A percentile compares a stretch with the other conserved stretches of the same genome.
Conservation (phyloP, 306 rosid species). For the Quercus berberidifolia region DNA sequence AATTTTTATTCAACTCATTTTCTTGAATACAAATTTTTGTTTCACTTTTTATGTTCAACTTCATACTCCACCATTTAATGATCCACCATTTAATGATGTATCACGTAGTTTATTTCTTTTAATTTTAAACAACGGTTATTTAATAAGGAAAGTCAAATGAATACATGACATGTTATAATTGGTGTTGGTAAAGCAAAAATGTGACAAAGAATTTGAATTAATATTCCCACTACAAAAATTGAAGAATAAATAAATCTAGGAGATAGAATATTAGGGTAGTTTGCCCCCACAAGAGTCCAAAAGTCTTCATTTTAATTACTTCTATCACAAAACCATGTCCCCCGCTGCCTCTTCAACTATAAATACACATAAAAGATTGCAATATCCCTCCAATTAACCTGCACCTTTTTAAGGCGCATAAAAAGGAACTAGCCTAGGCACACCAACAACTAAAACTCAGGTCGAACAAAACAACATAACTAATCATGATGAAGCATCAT, state of each 20-base stretch:
- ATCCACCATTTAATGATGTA: too few species aligned
- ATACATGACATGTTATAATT: too few species aligned
- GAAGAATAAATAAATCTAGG: not conserved
- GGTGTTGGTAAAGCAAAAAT: too few species aligned
- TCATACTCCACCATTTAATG: too few species aligned
- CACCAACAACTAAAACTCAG: not conserved
- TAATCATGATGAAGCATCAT: conserved; percentile 17
- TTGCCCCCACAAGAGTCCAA: not conserved
- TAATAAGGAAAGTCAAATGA: too few species aligned
- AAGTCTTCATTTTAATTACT: not conserved
- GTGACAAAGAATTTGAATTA: not conserved
- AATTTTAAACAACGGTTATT: too few species aligned
- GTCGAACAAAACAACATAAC: not conserved
- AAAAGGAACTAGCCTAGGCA: not conserved
- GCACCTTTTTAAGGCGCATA: not conserved
- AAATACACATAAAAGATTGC: not conserved
- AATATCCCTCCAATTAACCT: not conserved
- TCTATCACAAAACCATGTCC: not conserved
- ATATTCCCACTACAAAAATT: not conserved
- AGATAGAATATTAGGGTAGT: too few species aligned
- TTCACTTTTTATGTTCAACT: too few species aligned
- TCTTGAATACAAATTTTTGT: too few species aligned
- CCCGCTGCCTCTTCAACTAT: not conserved
- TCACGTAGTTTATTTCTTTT: too few species aligned
- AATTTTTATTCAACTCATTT: too few species aligned